phyloP scores from a whole-genome alignment of 768 basidiomycete species.

The Lactarius pseudohatsudake region DNA sequence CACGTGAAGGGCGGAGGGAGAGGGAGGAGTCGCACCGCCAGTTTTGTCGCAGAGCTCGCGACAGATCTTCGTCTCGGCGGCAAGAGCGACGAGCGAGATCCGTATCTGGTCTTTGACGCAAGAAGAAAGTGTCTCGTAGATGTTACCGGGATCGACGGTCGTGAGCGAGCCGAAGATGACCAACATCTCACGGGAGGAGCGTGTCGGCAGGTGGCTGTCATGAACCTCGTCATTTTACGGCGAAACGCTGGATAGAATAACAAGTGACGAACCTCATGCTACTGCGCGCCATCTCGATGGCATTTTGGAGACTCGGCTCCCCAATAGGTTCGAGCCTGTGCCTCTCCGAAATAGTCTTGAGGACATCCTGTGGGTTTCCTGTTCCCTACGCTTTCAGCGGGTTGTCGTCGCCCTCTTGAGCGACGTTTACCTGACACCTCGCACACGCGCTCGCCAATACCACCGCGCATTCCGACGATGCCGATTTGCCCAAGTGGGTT shows the following conservation, averaged over 20 bases:
- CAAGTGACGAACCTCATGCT: slow-evolving; percentile 72
- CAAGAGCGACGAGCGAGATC: slow-evolving; percentile 89
- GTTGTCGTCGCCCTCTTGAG: background rate
- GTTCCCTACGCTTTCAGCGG: slow-evolving; percentile 2
- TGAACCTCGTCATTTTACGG: background rate
- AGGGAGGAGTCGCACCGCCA: slow-evolving; percentile 58
- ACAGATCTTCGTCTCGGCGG: slow-evolving; percentile 98
- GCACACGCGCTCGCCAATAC: slow-evolving; percentile 85
- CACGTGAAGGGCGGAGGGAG: slow-evolving; percentile 3
- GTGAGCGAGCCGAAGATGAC: slow-evolving; percentile 95
- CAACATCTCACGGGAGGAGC: slow-evolving; percentile 93
- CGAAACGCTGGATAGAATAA: background rate
- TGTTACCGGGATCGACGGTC: slow-evolving; percentile 95
- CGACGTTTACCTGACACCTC: slow-evolving; percentile 86
- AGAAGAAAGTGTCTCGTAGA: slow-evolving; percentile 89
- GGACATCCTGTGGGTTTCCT: slow-evolving; percentile 96
- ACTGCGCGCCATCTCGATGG: slow-evolving; percentile 91
- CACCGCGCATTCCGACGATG: slow-evolving; percentile 88
- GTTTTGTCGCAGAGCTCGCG: slow-evolving; percentile 89
- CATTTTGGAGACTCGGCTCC: slow-evolving; percentile 95
- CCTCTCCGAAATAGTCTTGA: slow-evolving; percentile 79
- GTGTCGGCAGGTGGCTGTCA: slow-evolving; percentile 87
- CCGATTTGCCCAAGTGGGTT: slow-evolving; percentile 98
- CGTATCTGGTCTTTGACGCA: slow-evolving; percentile 84
- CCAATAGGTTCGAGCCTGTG: slow-evolving; percentile 87